Evolutionary conservation across 352 stramenopile species (phyloP), one percentile per base, ranked within the genome.

Genomic region (Phytopythium montanum): DNA sequence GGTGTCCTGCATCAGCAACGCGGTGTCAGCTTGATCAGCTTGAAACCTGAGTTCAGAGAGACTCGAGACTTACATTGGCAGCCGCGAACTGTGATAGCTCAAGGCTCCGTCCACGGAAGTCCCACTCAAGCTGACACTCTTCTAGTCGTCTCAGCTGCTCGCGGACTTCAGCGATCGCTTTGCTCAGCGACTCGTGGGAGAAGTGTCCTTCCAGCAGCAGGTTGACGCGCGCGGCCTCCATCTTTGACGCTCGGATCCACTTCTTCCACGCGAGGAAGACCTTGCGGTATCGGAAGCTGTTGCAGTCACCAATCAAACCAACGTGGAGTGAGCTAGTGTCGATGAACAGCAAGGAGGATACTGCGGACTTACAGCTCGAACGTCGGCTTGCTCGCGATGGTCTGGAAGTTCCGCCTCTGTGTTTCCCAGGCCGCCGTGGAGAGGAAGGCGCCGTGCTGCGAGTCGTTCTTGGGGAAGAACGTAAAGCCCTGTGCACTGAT

Each of bases 281-380:
- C 57, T 90, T 88, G 1, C 78, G 76, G 45, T 87, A 90, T 1
- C 80, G 76, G 53, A 90, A 90, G 2, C 80, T 90, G 49, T 33
- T 39, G 6, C 5, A 25, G 33, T 21, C 25, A 6, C 14, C 45
- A 23, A n/a, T n/a, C 25, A 31, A 21, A 23, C 54, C 44, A n/a
- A 3, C 28, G 1, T 19, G 14, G 1, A 26, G 33, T 58, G 31
- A 36, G 21, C 0, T 12, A 38, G 5, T 25, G 18, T 19, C 2
- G 23, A 6, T 28, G 8, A 14, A 29, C 10, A 51, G 23, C 10
- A 51, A 13, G 14, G 14, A 28, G 21, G 26, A 12, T 12, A 31
- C 2, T 38, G 33, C 33, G 14, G 6, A 48, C 63, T 54, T 65
- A 90, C 83, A 64, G 56, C 51, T 83, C 72, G 52, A 92, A 92